A percentile compares a stretch with the other conserved stretches of the same genome.
Evolutionary conservation across 1,284 basidiomycete species (phyloP).

Genomic region (Ceratobasidium sp.): DNA sequence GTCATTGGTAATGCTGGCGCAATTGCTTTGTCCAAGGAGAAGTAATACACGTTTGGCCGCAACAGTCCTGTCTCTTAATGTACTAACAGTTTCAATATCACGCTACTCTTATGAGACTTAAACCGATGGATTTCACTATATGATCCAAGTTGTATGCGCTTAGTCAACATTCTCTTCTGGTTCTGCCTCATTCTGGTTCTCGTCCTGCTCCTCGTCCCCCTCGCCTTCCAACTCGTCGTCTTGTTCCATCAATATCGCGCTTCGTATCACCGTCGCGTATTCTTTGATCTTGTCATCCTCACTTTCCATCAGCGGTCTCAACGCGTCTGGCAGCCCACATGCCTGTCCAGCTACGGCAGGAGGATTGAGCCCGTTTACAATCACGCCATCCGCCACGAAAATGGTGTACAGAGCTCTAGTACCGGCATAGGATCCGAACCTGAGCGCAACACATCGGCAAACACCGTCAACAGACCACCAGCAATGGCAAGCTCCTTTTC

Average conservation of each 20-base stretch:
- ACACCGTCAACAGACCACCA: neutral
- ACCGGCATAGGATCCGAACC: constrained; percentile 5
- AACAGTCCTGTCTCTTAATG: neutral
- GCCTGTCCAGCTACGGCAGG: neutral
- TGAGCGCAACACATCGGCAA: constrained; percentile 1
- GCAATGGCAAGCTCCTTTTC: constrained; percentile 25
- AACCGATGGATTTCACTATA: too few species aligned
- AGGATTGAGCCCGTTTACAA: neutral
- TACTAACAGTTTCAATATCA: neutral
- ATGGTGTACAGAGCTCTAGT: constrained; percentile 9
- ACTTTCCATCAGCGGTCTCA: constrained; percentile 3
- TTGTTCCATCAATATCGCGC: neutral
- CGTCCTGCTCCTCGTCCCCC: neutral
- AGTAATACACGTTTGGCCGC: neutral
- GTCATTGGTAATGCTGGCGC: constrained; percentile 57
- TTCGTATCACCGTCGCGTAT: neutral
- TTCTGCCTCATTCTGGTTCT: neutral
- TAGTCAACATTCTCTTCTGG: neutral
- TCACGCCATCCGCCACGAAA: constrained; percentile 16
- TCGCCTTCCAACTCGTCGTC: constrained; percentile 1
- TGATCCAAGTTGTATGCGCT: too few species aligned
- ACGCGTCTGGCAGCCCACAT: constrained; percentile 8
- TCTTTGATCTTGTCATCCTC: neutral
- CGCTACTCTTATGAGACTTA: too few species aligned
- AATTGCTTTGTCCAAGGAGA: constrained; percentile 53